Base-by-base conservation (phyloP, 2,329 filamentous ascomycete genomes). In the Microcyclospora pomicola region DNA sequence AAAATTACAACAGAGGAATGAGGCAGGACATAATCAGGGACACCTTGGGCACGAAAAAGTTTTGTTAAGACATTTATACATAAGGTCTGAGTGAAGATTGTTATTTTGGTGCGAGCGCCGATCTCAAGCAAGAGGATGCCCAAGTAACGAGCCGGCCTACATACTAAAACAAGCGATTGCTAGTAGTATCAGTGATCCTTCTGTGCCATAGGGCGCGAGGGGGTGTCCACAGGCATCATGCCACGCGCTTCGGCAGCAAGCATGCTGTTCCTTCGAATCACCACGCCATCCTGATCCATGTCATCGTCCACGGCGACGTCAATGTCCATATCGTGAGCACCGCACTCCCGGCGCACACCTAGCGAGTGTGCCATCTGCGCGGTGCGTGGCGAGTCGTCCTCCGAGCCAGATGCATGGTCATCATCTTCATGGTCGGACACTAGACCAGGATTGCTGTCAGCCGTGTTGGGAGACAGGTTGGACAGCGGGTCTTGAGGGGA, bases 391-490 rank as follows among this genome's bases (percentile, higher is more conserved):
- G 43, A 47, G 32, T 59, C 54, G 29, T 58, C 51, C 31, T 55
- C 52, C 16, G 46, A 48, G 27, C 43, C 50, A n/a, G 50, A 53
- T 32, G 39, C 45, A 34, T 47, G 34, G 31, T 66, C 62, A 37
- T 66, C 65, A 40, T 69, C 66, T 39, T 68, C 66, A 49, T 67
- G 63, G 43, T 69, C 66, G 46, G 63, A 67, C 28, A 69, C 63
- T 42, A 69, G 52, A 15, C 66, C 66, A 12, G 66, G 66, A 36
- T 65, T 66, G 48, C 62, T 66, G 49, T 68, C 65, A 38, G 62
- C 60, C 2, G 64, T 67, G 58, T 31, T n/a, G 27, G 66, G 66
- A 43, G 62, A 66, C 42, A 67, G 57, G 32, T 61, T 60, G 6
- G 47, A 40, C 9, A 45, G 49, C 32, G 31, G 38, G 19, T 51